Conservation (phyloP, 2,329 filamentous ascomycete species). For the Cadophora malorum region DNA sequence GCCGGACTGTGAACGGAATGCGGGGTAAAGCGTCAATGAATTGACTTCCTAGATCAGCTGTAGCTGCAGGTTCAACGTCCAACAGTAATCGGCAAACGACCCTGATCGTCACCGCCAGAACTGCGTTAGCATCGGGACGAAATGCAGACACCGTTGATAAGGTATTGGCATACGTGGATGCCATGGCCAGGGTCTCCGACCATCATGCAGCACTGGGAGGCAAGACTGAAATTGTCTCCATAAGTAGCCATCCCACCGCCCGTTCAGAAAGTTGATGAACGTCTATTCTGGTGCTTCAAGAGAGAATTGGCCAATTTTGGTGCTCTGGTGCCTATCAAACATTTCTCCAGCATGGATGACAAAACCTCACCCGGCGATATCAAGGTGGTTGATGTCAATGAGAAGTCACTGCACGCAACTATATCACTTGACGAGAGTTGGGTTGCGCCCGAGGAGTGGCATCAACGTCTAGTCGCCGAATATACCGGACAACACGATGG, state of each 20-base stretch:
- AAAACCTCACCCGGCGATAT: neutral
- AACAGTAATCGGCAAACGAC: neutral
- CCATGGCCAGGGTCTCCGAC: neutral
- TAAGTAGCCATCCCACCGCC: neutral
- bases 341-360: neutral
- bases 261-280: neutral
- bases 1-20: neutral
- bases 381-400: slow-evolving; percentile 16
- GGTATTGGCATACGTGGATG: neutral
- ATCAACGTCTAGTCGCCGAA: slow-evolving; percentile 36
- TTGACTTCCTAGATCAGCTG: neutral
- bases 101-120: neutral
- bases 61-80: neutral
- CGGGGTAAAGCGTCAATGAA: slow-evolving; percentile 2
- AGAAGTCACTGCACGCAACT: slow-evolving; percentile 7
- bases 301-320: no score
- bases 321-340: no score
- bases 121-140: neutral
- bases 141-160: neutral
- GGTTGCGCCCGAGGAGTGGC: slow-evolving; percentile 18
- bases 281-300: no score
- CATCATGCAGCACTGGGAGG: neutral
- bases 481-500: slow-evolving; percentile 42
- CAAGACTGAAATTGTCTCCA: neutral
- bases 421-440: slow-evolving; percentile 15